These are phyloP conservation scores for Hypoxylon sp. DNA, from an alignment of 2,329 filamentous ascomycete genomes.

Conservation along the genomic window DNA sequence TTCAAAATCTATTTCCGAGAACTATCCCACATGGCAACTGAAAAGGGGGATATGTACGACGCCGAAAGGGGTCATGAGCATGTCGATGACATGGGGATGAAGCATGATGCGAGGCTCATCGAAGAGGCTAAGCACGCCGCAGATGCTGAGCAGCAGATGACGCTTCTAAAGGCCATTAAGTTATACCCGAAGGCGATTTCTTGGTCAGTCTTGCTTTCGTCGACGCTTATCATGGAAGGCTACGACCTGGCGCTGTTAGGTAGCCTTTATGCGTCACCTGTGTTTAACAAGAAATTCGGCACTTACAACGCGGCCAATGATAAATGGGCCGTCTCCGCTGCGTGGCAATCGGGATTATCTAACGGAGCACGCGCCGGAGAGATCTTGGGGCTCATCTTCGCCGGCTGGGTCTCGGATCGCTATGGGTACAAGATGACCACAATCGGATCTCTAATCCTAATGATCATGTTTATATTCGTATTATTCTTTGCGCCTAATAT, in stretches of 20 bases:
- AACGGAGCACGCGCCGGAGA: constrained; percentile 69
- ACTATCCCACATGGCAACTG: constrained; percentile 26
- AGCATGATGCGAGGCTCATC: constrained; percentile 43
- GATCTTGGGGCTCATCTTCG: constrained; percentile 69
- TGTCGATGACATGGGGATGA: constrained; percentile 19
- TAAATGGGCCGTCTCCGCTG: constrained; percentile 65
- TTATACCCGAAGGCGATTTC: constrained; percentile 64
- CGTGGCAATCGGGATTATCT: constrained; percentile 71
- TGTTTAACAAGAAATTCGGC: constrained; percentile 65
- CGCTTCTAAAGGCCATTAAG: constrained; percentile 58
- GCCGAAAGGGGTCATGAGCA: constrained; percentile 24
- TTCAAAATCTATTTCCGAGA: background rate
- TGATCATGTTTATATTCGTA: constrained; percentile 68
- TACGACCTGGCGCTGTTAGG: constrained; percentile 67
- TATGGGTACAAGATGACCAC: constrained; percentile 67
- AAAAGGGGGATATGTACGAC: constrained; percentile 17
- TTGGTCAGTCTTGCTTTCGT: constrained; percentile 64
- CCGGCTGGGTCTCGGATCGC: constrained; percentile 67
- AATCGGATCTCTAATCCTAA: constrained; percentile 61
- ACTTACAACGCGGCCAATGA: constrained; percentile 53
- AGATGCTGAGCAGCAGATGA: constrained; percentile 60
- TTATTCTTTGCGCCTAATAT: constrained; percentile 67
- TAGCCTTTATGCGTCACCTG: constrained; percentile 64
- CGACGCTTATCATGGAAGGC: constrained; percentile 66
- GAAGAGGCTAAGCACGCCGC: constrained; percentile 61